phyloP scores from a whole-genome alignment of 495 filamentous ascomycete genomes.

The Aspergillus sparsus region DNA sequence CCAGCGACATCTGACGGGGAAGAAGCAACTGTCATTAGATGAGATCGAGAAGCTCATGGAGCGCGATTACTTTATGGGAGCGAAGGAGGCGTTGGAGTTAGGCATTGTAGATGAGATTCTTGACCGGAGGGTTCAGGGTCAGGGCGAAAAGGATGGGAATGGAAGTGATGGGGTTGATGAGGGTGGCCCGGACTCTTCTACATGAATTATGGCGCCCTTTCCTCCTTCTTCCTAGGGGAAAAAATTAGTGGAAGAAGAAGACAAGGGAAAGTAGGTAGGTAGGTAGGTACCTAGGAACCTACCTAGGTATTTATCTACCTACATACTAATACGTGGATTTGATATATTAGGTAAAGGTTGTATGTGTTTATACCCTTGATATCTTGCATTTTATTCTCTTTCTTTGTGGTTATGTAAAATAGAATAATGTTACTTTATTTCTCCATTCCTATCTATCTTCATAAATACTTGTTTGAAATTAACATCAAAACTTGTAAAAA shows the following conservation, averaged over 20 bases:
- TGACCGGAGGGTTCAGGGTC: slow-evolving; percentile 50
- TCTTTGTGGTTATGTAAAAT: neutral
- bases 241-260: too few species aligned
- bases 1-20: slow-evolving; percentile 72
- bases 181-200: too few species aligned
- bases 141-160: slow-evolving; percentile 3
- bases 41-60: slow-evolving; percentile 96
- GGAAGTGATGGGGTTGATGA: neutral
- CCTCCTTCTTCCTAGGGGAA: too few species aligned
- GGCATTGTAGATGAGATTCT: slow-evolving; percentile 92
- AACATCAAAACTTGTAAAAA: too few species aligned
- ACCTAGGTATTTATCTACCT: too few species aligned
- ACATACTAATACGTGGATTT: too few species aligned
- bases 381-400: neutral
- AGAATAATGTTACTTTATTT: neutral
- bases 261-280: too few species aligned
- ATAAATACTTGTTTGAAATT: too few species aligned
- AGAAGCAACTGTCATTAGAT: slow-evolving; percentile 66
- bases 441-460: too few species aligned
- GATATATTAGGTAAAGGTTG: neutral
- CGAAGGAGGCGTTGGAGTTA: slow-evolving; percentile 81
- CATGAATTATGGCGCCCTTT: too few species aligned
- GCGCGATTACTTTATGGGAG: slow-evolving; percentile 90
- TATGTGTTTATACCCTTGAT: slow-evolving; percentile 1
- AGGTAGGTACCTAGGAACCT: too few species aligned